Evolutionary conservation across 2,329 filamentous ascomycete genomes (phyloP).

Genomic region (Didymella exigua): DNA sequence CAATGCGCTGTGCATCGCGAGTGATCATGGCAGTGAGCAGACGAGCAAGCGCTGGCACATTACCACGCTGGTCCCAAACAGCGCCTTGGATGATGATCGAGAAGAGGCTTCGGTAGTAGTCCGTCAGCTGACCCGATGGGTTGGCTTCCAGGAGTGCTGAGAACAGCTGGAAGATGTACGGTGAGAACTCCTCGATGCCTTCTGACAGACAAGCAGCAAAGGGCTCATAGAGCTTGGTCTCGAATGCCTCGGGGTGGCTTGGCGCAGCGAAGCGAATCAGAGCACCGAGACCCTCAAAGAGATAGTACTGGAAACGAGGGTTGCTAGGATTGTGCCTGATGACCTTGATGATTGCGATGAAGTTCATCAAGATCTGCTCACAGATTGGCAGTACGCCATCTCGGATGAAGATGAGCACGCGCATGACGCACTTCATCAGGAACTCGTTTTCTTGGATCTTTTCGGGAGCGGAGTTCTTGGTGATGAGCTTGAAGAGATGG

Average conservation of each 20-base stretch:
- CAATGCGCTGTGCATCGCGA: slow-evolving; percentile 73
- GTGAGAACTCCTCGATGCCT: slow-evolving; percentile 91
- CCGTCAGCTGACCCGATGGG: slow-evolving; percentile 75
- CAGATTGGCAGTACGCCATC: slow-evolving; percentile 76
- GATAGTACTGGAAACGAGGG: slow-evolving; percentile 97
- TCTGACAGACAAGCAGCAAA: slow-evolving; percentile 81
- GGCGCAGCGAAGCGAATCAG: slow-evolving; percentile 78
- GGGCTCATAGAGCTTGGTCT: slow-evolving; percentile 79
- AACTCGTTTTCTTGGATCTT: slow-evolving; percentile 99
- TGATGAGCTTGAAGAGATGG: slow-evolving; percentile 89
- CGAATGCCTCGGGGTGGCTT: slow-evolving; percentile 73
- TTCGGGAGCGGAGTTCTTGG: slow-evolving; percentile 79
- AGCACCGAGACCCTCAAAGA: slow-evolving; percentile 93
- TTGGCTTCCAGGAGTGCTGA: slow-evolving; percentile 88
- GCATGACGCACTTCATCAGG: slow-evolving; percentile 97
- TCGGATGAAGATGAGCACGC: slow-evolving; percentile 91
- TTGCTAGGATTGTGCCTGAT: slow-evolving; percentile 97
- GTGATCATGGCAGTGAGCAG: slow-evolving; percentile 84
- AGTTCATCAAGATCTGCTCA: slow-evolving; percentile 79
- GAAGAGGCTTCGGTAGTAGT: slow-evolving; percentile 80
- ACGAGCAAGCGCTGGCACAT: slow-evolving; percentile 87
- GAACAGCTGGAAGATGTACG: slow-evolving; percentile 95
- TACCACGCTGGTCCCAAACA: slow-evolving; percentile 91
- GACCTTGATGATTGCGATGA: slow-evolving; percentile 87
- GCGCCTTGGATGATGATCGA: slow-evolving; percentile 77